Conservation (phyloP, 2,329 filamentous ascomycete species). For the Cadophora malorum region DNA sequence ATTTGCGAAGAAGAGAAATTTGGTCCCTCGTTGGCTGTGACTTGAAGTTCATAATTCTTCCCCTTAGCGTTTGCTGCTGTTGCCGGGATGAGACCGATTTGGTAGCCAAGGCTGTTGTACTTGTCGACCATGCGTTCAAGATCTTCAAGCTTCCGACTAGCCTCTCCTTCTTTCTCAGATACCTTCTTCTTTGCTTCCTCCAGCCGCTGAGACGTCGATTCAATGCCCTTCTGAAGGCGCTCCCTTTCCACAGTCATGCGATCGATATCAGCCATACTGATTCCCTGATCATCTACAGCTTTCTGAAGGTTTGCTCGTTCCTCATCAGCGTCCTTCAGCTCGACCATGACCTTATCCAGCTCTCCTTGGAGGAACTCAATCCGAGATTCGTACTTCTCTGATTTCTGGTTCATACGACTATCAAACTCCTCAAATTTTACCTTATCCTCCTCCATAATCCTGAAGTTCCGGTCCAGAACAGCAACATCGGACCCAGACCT, state of each 20-base stretch:
- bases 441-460: constrained; percentile 92
- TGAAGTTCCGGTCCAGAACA: constrained; percentile 86
- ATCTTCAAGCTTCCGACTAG: constrained; percentile 84
- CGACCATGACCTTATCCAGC: constrained; percentile 76
- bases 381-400: constrained; percentile 85
- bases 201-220: constrained; percentile 74
- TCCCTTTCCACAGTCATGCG: constrained; percentile 97
- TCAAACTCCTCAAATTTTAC: constrained; percentile 97
- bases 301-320: constrained; percentile 82
- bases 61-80: constrained; percentile 87
- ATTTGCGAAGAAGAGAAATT: constrained; percentile 75
- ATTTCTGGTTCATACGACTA: constrained; percentile 78
- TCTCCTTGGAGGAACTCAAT: constrained; percentile 86
- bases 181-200: constrained; percentile 87
- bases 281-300: constrained; percentile 88
- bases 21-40: constrained; percentile 79
- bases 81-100: constrained; percentile 86
- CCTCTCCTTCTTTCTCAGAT: constrained; percentile 86
- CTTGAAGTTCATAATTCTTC: constrained; percentile 80
- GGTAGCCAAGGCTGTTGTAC: constrained; percentile 94
- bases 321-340: constrained; percentile 80
- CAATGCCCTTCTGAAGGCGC: constrained; percentile 86
- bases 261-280: constrained; percentile 98
- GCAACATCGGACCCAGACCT: constrained; percentile 84
- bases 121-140: constrained; percentile 88